A percentile compares a stretch with the other conserved stretches of the same genome.
Conservation (phyloP, 768 basidiomycete species). For the Pleurotus cornucopiae region DNA sequence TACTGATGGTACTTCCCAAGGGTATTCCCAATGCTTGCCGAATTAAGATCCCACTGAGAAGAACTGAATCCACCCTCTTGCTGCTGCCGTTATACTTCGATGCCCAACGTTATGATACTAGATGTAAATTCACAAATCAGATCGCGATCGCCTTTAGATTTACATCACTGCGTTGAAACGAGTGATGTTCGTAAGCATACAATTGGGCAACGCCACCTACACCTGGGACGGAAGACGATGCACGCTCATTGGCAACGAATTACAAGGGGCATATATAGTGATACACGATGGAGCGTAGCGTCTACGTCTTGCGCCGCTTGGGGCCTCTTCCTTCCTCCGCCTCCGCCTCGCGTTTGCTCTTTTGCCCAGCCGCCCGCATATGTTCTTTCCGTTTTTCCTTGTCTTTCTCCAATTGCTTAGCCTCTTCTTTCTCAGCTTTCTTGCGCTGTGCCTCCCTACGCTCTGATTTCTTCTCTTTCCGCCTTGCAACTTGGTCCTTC, state of each 20-base stretch:
- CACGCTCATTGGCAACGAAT: too few species aligned
- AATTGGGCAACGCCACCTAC: background rate
- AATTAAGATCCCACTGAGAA: background rate
- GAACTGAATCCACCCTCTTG: too few species aligned
- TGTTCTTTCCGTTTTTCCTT: constrained; percentile 74
- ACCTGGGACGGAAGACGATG: too few species aligned
- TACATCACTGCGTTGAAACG: background rate
- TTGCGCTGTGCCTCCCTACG: constrained; percentile 64
- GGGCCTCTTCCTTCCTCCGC: constrained; percentile 49
- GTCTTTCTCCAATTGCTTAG: constrained; percentile 57
- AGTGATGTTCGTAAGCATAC: background rate
- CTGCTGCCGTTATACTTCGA: too few species aligned
- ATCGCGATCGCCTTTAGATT: too few species aligned
- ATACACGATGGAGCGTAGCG: too few species aligned
- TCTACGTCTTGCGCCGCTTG: constrained; percentile 49
- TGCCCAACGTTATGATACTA: too few species aligned
- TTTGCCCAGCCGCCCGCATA: constrained; percentile 70
- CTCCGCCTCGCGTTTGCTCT: constrained; percentile 63
- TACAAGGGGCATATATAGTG: too few species aligned
- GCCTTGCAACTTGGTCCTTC: constrained; percentile 77
- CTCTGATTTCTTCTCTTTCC: constrained; percentile 87
- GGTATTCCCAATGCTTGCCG: background rate
- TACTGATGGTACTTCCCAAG: background rate
- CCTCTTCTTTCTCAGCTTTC: constrained; percentile 70
- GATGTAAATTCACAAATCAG: too few species aligned